Evolutionary conservation across 1,139 yeast genomes (phyloP), one percentile per base, ranked within the genome.

Genomic region (Tardiomyces depauwii): DNA sequence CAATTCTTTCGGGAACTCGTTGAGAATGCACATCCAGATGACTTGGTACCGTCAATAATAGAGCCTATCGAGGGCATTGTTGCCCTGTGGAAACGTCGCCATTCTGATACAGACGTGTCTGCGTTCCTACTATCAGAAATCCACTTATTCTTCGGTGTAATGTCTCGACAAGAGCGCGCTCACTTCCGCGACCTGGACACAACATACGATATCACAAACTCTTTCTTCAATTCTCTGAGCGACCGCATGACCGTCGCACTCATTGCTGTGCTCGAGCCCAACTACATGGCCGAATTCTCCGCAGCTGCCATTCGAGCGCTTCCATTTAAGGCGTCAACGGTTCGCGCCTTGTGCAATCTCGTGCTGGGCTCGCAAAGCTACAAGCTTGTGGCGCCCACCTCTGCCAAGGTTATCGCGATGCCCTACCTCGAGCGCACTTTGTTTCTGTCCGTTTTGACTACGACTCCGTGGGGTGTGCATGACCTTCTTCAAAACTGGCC

Each of bases 401-500:
- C 13, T 2, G n/a, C 13, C n/a, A 28, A 28, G 32, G n/a, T 28
- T 6, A 28, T 12, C n/a, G 6, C 13, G 12, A 12, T 28, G 32
- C 13, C 32, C 12, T 28, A 12, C 14, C 14, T 12, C 12, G 32
- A 28, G 13, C 13, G 13, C n/a, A 12, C 14, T 2, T 4, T 12
- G 6, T 11, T 28, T 4, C 42, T 49, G 25, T 41, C 49, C 5
- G 30, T 33, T 14, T 42, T 59, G 25, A 44, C 59, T 1, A 25
- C 46, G 13, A 52, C 53, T 2, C 32, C 53, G 2, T 58, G 55
- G 53, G 61, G 60, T 2, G 42, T 47, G 2, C 40, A 33, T 1
- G 55, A 50, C 18, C 48, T 59, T 11, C 44, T 58, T 4, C 25
- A 21, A 21, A 44, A 47, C 13, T 57, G 60, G 60, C 57, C 61